Conservation (phyloP, 495 filamentous ascomycete species). For the Aspergillus nidulans region DNA sequence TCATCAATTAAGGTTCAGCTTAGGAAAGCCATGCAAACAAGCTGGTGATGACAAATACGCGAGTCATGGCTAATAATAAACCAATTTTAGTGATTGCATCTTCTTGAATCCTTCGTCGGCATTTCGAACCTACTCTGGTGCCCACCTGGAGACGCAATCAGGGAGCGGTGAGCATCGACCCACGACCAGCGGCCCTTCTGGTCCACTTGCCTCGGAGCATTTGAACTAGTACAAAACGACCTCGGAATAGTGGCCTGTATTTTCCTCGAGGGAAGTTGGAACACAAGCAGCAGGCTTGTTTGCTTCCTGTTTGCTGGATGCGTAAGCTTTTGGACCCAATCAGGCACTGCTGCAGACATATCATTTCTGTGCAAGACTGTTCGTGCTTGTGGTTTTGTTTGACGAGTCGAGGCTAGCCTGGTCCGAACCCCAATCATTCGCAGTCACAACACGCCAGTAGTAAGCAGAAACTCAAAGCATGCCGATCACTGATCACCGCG, state of each 20-base stretch:
- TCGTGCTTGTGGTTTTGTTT: not conserved
- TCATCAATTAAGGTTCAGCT: conserved; percentile 4
- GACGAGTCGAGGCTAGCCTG: not conserved
- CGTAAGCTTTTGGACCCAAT: not conserved
- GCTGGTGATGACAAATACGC: conserved; percentile 3
- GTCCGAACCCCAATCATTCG: not conserved
- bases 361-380: not conserved
- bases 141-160: not conserved
- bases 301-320: not conserved
- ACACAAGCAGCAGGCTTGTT: not conserved
- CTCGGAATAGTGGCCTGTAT: no score
- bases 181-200: not conserved
- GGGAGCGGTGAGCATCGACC: conserved; percentile 1
- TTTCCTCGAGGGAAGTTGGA: no score
- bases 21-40: not conserved
- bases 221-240: no score
- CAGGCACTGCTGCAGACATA: not conserved
- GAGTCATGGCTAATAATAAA: conserved; percentile 3
- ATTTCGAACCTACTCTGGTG: not conserved
- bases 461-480: not conserved
- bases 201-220: not conserved
- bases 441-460: not conserved
- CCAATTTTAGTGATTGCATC: not conserved
- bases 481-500: conserved; percentile 32
- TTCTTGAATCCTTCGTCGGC: not conserved